Evolutionary conservation across 2,329 filamentous ascomycete species (phyloP).

Genomic region (Colletotrichum scovillei): DNA sequence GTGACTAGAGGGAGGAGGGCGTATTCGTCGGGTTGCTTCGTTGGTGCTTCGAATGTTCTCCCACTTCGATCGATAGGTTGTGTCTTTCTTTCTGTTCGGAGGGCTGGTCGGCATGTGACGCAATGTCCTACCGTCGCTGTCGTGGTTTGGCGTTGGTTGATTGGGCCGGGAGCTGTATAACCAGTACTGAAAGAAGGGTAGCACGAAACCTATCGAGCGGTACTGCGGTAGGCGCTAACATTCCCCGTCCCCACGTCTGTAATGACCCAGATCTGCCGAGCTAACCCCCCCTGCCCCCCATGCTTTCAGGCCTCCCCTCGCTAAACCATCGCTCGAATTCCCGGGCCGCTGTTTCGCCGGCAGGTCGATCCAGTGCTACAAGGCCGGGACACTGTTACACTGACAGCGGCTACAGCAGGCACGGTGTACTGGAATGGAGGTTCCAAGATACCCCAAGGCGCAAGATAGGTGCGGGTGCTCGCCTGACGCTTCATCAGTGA

Average conservation of each 20-base stretch:
- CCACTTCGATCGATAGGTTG: not conserved
- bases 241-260: constrained; percentile 4
- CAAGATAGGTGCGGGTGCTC: too few species aligned
- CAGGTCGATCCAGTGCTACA: constrained; percentile 6
- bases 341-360: constrained; percentile 33
- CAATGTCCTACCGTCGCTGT: constrained; percentile 31
- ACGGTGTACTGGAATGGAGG: not conserved
- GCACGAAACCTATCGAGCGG: not conserved
- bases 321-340: not conserved
- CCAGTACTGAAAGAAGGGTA: constrained; percentile 21
- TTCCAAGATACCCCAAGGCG: not conserved
- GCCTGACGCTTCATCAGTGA: constrained; percentile 1
- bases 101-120: constrained; percentile 38
- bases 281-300: constrained; percentile 1
- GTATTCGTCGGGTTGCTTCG: not conserved
- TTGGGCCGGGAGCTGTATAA: constrained; percentile 8
- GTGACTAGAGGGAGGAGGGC: constrained; percentile 25
- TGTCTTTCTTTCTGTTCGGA: not conserved
- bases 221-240: constrained; percentile 9
- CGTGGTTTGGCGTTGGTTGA: constrained; percentile 17
- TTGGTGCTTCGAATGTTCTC: not conserved
- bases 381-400: not conserved
- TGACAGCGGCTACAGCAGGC: constrained; percentile 1
- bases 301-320: not conserved
- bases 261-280: constrained; percentile 16